Evolutionary conservation across 2,329 filamentous ascomycete species (phyloP).

Genomic region (Cordyceps cateniannulata): DNA sequence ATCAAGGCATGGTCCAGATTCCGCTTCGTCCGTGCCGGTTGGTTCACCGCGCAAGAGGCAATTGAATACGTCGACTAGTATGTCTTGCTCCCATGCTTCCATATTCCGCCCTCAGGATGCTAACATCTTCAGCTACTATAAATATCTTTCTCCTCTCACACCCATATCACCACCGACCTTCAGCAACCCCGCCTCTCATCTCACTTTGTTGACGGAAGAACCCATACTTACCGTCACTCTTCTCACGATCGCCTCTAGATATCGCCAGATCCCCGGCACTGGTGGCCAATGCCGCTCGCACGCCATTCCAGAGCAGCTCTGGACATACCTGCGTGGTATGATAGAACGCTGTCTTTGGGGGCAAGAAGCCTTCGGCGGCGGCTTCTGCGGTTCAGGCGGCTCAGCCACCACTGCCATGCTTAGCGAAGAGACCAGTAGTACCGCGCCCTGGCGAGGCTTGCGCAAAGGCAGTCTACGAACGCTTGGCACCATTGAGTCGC

Average conservation of each 20-base stretch:
- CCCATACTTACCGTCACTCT: slow-evolving; percentile 89
- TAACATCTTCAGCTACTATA: slow-evolving; percentile 63
- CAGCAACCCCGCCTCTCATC: slow-evolving; percentile 71
- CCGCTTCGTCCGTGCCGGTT: slow-evolving; percentile 91
- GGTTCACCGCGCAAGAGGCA: slow-evolving; percentile 90
- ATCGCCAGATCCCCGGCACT: slow-evolving; percentile 71
- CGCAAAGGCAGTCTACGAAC: slow-evolving; percentile 76
- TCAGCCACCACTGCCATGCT: slow-evolving; percentile 26
- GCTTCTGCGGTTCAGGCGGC: slow-evolving; percentile 66
- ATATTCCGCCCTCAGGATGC: neutral
- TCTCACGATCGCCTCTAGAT: slow-evolving; percentile 83
- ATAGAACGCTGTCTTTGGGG: slow-evolving; percentile 93
- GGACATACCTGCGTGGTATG: slow-evolving; percentile 91
- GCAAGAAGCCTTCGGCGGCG: slow-evolving; percentile 89
- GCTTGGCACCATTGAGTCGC: slow-evolving; percentile 85
- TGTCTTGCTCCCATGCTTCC: slow-evolving; percentile 22
- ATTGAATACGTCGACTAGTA: slow-evolving; percentile 92
- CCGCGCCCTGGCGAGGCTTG: slow-evolving; percentile 63
- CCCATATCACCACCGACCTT: slow-evolving; percentile 92
- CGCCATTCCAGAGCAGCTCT: slow-evolving; percentile 90
- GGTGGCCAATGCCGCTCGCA: slow-evolving; percentile 79
- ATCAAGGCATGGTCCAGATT: slow-evolving; percentile 85
- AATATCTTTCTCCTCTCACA: slow-evolving; percentile 82
- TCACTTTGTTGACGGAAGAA: slow-evolving; percentile 77
- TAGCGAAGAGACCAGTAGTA: slow-evolving; percentile 58